Base-by-base conservation (phyloP, 306 rosid species). In the Inga leiocalycina region DNA sequence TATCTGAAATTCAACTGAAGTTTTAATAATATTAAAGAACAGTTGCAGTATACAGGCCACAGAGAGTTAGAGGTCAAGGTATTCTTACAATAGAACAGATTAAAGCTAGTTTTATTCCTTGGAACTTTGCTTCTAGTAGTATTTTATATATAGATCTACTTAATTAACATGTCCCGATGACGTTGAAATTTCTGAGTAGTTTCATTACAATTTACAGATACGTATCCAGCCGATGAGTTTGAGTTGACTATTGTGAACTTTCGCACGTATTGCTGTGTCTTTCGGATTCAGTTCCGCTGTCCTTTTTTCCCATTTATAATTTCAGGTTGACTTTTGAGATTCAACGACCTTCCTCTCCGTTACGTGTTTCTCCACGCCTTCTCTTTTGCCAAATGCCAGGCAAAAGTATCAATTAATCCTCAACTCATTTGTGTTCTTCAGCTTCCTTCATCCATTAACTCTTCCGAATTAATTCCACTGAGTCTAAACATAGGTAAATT, bases 221-320 rank as follows among this genome's bases (percentile, higher is more conserved):
- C n/a, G 9, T 4, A n/a, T 10, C 39, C 41, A 69, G 45, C 16
- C 16, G 34, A 11, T 20, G 41, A 32, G 4, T 59, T 64, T 59
- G 56, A 64, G 67, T 74, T 81, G 80, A 81, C 79, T 74, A 34
- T 64, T 13, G 12, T 20, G 9, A 19, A 19, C 61, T 54, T 54
- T 54, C 22, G 11, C 64, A 57, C 30, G 13, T 57, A 7, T 57
- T n/a, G 30, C 64, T 19, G 64, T 57, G n/a, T n/a, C 30, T 4
- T 44, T 61, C 57, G 19, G 16, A 37, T 0, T 0, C 7, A 5
- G 41, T 37, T 37, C 0, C 7, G 41, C 43, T 39, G 43, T 39
- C 44, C 52, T 24, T 61, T 30, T 68, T 77, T 4, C 61, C 8
- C 64, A 57, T 57, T 54, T 54, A 4, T 39, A 37, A 62, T 77